Evolutionary conservation across 108 stramenopile species (phyloP), one percentile per base, ranked within the genome.

Genomic region (Fragilaria radians): DNA sequence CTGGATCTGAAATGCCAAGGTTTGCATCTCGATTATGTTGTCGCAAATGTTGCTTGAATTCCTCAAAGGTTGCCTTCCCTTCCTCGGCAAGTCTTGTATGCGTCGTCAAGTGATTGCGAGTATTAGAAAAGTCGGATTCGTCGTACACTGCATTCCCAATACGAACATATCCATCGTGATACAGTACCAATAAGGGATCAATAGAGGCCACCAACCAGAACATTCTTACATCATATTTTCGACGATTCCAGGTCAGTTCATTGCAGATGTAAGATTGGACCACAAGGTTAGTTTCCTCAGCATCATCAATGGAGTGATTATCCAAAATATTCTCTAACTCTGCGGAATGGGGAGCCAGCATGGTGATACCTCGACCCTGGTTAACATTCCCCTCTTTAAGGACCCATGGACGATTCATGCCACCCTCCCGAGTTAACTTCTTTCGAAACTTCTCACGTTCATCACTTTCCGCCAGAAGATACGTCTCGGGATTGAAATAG

Each of bases 201-300:
- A 63, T 34, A 2, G 63, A 64, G 2, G 73, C 67, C 21, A 74
- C 57, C 19, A 63, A 17, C 53, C 53, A 68, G 51, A 48, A 68
- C 25, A 68, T 31, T 23, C 73, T 45, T 2, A 68, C 25, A 28
- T 74, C 73, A 33, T 67, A 68, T 55, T 68, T 74, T 23, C 51
- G 54, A 22, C 63, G 21, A 14, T 36, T 14, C 27, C 31, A 66
- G 4, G 56, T 42, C 4, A 68, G 34, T 54, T 68, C 73, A 56
- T 66, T 33, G 48, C 67, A 69, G 46, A 74, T 68, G 62, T 74
- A 74, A 1, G 47, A 14, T 34, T 74, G 73, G 14, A 68, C 14
- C 0, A 74, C 36, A 42, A 42, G 14, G 14, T 42, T 42, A 11
- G 36, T 11, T n/a, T n/a, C n/a, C n/a, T n/a, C n/a, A n/a, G n/a